A percentile compares a stretch with the other conserved stretches of the same genome.
Conservation (phyloP, 352 stramenopile species). For the Lagenidium sp. region DNA sequence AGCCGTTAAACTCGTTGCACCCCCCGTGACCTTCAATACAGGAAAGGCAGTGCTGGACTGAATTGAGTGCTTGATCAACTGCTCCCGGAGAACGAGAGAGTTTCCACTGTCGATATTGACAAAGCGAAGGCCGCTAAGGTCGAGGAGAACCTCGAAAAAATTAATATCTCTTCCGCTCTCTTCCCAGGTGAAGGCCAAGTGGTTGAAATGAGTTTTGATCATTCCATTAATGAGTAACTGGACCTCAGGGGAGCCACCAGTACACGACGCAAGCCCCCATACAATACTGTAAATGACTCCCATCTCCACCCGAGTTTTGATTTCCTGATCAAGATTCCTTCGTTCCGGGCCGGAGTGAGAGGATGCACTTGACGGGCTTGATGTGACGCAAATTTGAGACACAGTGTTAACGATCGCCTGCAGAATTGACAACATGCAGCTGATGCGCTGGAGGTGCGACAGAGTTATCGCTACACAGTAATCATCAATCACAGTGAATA, state of each 20-base stretch:
- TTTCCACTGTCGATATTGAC: conserved; percentile 13
- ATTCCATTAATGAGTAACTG: conserved; percentile 16
- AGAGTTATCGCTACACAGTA: conserved; percentile 17
- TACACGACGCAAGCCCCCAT: conserved; percentile 24
- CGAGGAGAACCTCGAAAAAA: conserved; percentile 16
- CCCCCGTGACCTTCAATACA: no score
- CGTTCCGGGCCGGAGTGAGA: no score
- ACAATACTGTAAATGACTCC: conserved; percentile 35
- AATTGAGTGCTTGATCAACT: no score
- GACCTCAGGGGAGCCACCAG: conserved; percentile 2
- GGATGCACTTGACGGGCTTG: neutral
- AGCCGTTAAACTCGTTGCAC: conserved; percentile 1
- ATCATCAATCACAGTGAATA: conserved; percentile 16
- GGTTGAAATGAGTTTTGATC: conserved; percentile 16
- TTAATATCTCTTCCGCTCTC: conserved; percentile 15
- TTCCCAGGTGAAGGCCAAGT: conserved; percentile 14
- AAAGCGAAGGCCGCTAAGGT: conserved; percentile 14
- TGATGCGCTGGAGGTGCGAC: conserved; percentile 27
- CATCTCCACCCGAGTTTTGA: conserved; percentile 38
- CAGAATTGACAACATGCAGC: conserved; percentile 31
- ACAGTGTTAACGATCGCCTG: conserved; percentile 25
- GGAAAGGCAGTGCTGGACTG: no score
- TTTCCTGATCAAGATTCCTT: neutral
- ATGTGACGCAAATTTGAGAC: neutral
- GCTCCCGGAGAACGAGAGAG: conserved; percentile 9